Percentiles rank a stretch among this genome's conserved stretches.
phyloP scores from a whole-genome alignment of 2,329 filamentous ascomycete species.

The Xylariaceae sp. region DNA sequence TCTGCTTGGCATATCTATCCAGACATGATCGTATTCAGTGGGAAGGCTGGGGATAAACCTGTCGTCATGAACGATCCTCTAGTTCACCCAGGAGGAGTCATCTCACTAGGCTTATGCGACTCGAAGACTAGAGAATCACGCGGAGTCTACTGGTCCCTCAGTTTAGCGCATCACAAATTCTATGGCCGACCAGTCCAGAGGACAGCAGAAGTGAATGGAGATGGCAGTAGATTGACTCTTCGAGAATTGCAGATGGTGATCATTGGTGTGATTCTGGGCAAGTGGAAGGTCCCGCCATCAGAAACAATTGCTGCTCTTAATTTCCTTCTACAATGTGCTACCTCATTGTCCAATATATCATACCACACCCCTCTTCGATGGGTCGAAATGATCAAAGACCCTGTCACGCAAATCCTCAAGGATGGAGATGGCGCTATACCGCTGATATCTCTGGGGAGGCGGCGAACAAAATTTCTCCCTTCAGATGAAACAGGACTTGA shows the following conservation, averaged over 20 bases:
- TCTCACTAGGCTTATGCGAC: slow-evolving; percentile 18
- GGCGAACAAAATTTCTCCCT: too few species aligned
- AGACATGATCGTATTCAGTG: slow-evolving; percentile 11
- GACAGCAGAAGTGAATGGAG: background rate
- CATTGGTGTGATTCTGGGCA: slow-evolving; percentile 2
- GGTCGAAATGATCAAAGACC: too few species aligned
- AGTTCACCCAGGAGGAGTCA: slow-evolving; percentile 11
- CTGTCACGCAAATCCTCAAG: too few species aligned
- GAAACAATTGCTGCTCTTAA: too few species aligned
- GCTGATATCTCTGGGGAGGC: too few species aligned
- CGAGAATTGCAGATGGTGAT: slow-evolving; percentile 13
- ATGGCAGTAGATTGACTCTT: slow-evolving; percentile 10
- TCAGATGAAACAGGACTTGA: too few species aligned
- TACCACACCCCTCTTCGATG: too few species aligned
- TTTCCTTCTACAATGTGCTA: too few species aligned
- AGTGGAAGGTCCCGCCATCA: background rate
- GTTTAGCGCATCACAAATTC: slow-evolving; percentile 21
- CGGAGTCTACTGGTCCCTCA: slow-evolving; percentile 21
- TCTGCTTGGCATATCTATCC: slow-evolving; percentile 26
- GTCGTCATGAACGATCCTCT: slow-evolving; percentile 14
- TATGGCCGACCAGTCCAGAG: slow-evolving; percentile 11
- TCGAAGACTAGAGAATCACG: background rate
- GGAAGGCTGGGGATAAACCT: background rate
- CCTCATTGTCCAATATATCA: too few species aligned
- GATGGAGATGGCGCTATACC: too few species aligned